phyloP scores from a whole-genome alignment of 345 rosid species.

The Raphanus raphanistrum region DNA sequence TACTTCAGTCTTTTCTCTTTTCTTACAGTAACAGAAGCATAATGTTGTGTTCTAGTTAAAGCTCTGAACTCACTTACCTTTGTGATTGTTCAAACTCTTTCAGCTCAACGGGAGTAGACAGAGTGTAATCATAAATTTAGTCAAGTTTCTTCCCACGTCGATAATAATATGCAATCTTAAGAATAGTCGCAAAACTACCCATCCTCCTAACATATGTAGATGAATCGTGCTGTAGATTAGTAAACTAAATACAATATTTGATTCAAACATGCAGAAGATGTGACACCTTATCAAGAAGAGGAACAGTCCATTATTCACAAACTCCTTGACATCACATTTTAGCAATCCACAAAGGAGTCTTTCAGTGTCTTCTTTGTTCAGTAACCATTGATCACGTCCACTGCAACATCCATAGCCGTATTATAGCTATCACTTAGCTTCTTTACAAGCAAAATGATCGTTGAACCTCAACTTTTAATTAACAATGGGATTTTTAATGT shows the following conservation, averaged over 20 bases:
- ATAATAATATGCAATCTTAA: constrained; percentile 51
- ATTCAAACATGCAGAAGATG: constrained; percentile 28
- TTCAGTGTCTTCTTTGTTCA: constrained; percentile 63
- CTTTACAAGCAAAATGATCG: too few species aligned
- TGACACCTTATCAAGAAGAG: constrained; percentile 57
- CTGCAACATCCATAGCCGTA: constrained; percentile 37
- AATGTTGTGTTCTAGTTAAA: not conserved
- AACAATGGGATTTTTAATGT: too few species aligned
- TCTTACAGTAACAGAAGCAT: not conserved
- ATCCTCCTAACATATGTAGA: constrained; percentile 48
- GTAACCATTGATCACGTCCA: constrained; percentile 67
- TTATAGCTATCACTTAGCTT: not conserved
- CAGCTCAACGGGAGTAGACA: constrained; percentile 52
- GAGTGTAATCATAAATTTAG: constrained; percentile 50
- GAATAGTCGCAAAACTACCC: constrained; percentile 46
- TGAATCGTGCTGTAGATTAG: not conserved
- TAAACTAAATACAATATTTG: not conserved
- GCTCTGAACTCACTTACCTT: constrained; percentile 22
- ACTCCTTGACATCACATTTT: constrained; percentile 50
- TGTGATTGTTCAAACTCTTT: constrained; percentile 41
- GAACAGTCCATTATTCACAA: constrained; percentile 59
- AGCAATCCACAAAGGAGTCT: constrained; percentile 48
- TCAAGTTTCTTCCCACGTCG: constrained; percentile 48
- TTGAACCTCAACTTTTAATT: not conserved
- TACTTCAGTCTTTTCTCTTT: constrained; percentile 6